Percentiles rank a stretch among this genome's conserved stretches.
These are phyloP conservation scores for Colletotrichum sp. DNA, from an alignment of 2,329 filamentous ascomycete species.

Conservation along the genomic window DNA sequence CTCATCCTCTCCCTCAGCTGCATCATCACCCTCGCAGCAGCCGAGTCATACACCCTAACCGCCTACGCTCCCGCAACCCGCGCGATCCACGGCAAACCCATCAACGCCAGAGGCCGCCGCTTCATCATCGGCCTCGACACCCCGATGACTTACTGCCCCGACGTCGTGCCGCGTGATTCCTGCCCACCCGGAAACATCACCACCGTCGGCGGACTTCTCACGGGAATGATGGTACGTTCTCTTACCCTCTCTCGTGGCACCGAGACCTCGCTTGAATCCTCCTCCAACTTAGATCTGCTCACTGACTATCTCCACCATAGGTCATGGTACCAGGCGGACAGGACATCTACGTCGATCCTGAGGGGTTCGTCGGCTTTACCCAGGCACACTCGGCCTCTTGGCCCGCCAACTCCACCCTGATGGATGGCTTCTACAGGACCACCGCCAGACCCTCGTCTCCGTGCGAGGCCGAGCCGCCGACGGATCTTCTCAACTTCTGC, in stretches of 20 bases:
- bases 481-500: background rate
- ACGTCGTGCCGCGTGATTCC: background rate
- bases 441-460: constrained; percentile 25
- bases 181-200: constrained; percentile 32
- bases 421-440: constrained; percentile 50
- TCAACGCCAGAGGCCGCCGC: constrained; percentile 29
- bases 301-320: constrained; percentile 22
- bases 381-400: constrained; percentile 56
- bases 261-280: fast-evolving
- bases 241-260: fast-evolving
- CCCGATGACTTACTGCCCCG: background rate
- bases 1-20: background rate
- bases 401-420: constrained; percentile 51
- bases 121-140: constrained; percentile 31
- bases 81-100: constrained; percentile 25
- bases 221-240: constrained; percentile 27
- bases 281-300: background rate
- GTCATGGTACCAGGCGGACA: constrained; percentile 68
- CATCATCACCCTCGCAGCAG: background rate
- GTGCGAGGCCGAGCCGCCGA: background rate
- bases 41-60: constrained; percentile 28
- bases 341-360: constrained; percentile 58
- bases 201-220: constrained; percentile 31
- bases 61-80: constrained; percentile 26
- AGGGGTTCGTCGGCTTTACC: constrained; percentile 62